phyloP scores from a whole-genome alignment of 129 eudicot genomes.

The Lactuca saligna region DNA sequence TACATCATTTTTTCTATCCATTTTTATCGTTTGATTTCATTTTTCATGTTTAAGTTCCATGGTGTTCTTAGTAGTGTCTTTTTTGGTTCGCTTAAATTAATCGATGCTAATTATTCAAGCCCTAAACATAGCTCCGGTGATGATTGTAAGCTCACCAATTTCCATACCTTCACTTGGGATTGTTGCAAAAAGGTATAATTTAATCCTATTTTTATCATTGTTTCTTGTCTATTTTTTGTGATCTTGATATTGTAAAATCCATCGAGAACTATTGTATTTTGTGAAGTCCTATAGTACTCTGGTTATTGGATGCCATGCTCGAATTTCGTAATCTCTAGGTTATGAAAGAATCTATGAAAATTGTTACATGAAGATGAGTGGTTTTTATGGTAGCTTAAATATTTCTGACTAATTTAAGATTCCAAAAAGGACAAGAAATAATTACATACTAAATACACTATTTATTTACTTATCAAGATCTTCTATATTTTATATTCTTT shows the following conservation, averaged over 20 bases:
- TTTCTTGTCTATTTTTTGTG: neutral
- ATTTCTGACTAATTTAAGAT: neutral
- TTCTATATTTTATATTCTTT: constrained; percentile 3
- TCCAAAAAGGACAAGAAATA: neutral
- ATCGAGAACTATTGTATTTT: neutral
- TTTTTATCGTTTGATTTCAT: too few species aligned
- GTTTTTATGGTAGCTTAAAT: neutral
- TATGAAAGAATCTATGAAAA: neutral
- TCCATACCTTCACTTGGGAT: constrained; percentile 94
- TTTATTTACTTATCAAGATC: constrained; percentile 2
- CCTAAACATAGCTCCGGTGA: constrained; percentile 73
- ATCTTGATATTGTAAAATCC: neutral
- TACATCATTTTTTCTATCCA: too few species aligned
- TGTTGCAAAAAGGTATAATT: constrained; percentile 65
- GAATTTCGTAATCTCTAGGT: neutral
- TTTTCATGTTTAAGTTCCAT: too few species aligned
- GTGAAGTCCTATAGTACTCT: neutral
- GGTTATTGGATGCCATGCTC: neutral
- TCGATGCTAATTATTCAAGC: too few species aligned
- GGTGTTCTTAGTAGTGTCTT: too few species aligned
- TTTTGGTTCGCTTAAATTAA: too few species aligned
- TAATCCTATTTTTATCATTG: neutral
- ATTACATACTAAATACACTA: neutral
- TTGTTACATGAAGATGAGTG: neutral
- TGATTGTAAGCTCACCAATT: constrained; percentile 85